Conservation (phyloP, 371 early-diverging fungal species). For the Syncephalastrum contaminatum region DNA sequence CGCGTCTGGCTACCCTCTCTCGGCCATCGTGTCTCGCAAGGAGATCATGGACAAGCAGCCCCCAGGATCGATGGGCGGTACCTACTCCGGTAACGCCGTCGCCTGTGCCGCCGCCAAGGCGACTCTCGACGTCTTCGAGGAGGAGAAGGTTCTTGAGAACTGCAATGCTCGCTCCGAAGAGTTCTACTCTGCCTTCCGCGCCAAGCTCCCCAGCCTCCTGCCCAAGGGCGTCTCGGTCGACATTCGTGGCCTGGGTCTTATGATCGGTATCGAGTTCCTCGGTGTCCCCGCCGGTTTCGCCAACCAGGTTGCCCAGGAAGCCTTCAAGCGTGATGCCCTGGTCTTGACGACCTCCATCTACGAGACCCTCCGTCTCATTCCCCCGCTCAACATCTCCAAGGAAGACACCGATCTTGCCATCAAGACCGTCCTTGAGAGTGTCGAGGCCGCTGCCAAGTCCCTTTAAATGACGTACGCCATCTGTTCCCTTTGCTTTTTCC, state of each 20-base stretch:
- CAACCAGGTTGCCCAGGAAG: slow-evolving; percentile 32
- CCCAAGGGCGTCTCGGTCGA: slow-evolving; percentile 44
- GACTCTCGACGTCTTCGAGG: slow-evolving; percentile 41
- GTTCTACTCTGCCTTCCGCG: slow-evolving; percentile 40
- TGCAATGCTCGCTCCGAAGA: slow-evolving; percentile 48
- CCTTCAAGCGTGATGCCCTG: slow-evolving; percentile 46
- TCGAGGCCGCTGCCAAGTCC: slow-evolving; percentile 35
- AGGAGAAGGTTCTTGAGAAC: slow-evolving; percentile 43
- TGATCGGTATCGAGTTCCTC: slow-evolving; percentile 61
- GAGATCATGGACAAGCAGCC: slow-evolving; percentile 44
- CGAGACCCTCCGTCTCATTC: slow-evolving; percentile 58
- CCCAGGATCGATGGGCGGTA: slow-evolving; percentile 48
- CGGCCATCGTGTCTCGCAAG: slow-evolving; percentile 41
- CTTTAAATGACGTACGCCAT: slow-evolving; percentile 5
- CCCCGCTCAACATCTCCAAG: slow-evolving; percentile 53
- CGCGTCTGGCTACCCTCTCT: slow-evolving; percentile 49
- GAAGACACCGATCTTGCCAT: slow-evolving; percentile 51
- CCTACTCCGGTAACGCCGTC: slow-evolving; percentile 51
- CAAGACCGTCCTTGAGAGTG: slow-evolving; percentile 36
- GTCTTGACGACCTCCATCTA: slow-evolving; percentile 57
- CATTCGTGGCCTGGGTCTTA: slow-evolving; percentile 59
- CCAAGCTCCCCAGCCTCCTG: slow-evolving; percentile 35
- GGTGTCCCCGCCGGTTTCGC: slow-evolving; percentile 45
- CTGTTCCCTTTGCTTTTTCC: background rate
- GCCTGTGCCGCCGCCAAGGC: slow-evolving; percentile 51